phyloP scores from a whole-genome alignment of 2,329 filamentous ascomycete genomes.

The Colletotrichum coccodes region DNA sequence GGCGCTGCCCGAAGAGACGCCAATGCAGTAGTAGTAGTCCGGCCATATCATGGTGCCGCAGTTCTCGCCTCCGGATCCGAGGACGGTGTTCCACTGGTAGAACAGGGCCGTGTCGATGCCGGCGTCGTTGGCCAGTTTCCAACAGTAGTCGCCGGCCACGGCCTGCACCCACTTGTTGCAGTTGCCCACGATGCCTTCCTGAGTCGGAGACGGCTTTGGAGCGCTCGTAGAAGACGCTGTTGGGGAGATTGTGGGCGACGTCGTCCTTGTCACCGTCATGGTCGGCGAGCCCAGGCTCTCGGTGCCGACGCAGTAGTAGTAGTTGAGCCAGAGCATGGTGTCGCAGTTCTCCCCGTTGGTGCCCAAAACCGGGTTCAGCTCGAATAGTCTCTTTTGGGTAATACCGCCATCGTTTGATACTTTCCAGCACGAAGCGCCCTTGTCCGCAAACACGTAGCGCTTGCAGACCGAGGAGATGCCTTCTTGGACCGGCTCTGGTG shows the following conservation, averaged over 20 bases:
- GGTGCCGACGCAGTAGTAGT: slow-evolving; percentile 39
- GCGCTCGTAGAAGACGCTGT: no score
- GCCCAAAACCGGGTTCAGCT: slow-evolving; percentile 25
- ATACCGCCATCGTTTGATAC: slow-evolving; percentile 8
- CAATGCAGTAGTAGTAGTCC: slow-evolving; percentile 40
- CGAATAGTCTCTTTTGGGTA: slow-evolving; percentile 1
- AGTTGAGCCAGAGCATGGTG: slow-evolving; percentile 34
- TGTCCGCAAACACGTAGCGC: slow-evolving; percentile 4
- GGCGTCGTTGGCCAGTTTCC: slow-evolving; percentile 9
- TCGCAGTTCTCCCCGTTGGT: slow-evolving; percentile 37
- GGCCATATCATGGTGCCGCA: slow-evolving; percentile 38
- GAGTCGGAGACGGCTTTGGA: slow-evolving; percentile 20
- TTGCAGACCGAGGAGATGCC: slow-evolving; percentile 18
- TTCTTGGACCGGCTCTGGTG: slow-evolving; percentile 14
- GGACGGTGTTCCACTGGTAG: slow-evolving; percentile 10
- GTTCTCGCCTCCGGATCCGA: slow-evolving; percentile 37
- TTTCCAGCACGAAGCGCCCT: slow-evolving; percentile 10
- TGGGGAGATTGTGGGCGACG: no score
- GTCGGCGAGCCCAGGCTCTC: not conserved
- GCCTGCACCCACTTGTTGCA: slow-evolving; percentile 33
- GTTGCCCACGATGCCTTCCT: not conserved
- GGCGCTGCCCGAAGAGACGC: not conserved
- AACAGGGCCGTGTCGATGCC: slow-evolving; percentile 2
- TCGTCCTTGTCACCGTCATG: not conserved
- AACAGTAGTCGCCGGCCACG: not conserved